Evolutionary conservation across 176 grass and related monocot genomes (phyloP).

Genomic region (Alopecurus myosuroides): DNA sequence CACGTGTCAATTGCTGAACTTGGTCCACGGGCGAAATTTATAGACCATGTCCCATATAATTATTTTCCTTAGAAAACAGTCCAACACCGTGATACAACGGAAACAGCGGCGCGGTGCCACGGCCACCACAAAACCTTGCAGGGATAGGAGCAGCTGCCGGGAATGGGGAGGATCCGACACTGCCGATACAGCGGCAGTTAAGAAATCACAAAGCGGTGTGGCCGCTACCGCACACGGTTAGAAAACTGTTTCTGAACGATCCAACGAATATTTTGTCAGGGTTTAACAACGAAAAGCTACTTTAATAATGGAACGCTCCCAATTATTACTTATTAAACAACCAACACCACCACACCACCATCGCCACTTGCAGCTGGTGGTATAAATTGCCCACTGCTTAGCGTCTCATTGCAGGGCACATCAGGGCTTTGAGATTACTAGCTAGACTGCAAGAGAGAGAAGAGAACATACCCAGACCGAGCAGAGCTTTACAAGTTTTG

Average conservation of each 20-base stretch:
- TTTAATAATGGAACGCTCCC: not conserved
- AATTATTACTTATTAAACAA: not conserved
- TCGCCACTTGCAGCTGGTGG: not conserved
- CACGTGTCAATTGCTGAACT: too few species aligned
- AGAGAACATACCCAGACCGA: not conserved
- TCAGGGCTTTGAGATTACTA: not conserved
- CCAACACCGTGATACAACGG: too few species aligned
- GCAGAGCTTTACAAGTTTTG: not conserved
- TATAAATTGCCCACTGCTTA: conserved; percentile 9
- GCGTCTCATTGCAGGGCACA: not conserved
- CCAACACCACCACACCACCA: not conserved
- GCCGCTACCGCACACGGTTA: not conserved
- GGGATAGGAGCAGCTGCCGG: too few species aligned
- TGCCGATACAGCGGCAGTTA: not conserved
- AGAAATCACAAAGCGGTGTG: not conserved
- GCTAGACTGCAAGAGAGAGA: not conserved
- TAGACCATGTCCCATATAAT: too few species aligned
- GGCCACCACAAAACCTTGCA: not conserved
- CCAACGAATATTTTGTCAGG: conserved; percentile 21
- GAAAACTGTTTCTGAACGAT: not conserved
- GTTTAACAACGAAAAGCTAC: conserved; percentile 15
- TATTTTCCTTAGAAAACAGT: too few species aligned
- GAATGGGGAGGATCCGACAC: too few species aligned
- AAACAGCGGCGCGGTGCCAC: conserved; percentile 17
- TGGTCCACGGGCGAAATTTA: too few species aligned